Evolutionary conservation across 768 basidiomycete genomes (phyloP), one percentile per base, ranked within the genome.

Genomic region (Naematelia encephala): DNA sequence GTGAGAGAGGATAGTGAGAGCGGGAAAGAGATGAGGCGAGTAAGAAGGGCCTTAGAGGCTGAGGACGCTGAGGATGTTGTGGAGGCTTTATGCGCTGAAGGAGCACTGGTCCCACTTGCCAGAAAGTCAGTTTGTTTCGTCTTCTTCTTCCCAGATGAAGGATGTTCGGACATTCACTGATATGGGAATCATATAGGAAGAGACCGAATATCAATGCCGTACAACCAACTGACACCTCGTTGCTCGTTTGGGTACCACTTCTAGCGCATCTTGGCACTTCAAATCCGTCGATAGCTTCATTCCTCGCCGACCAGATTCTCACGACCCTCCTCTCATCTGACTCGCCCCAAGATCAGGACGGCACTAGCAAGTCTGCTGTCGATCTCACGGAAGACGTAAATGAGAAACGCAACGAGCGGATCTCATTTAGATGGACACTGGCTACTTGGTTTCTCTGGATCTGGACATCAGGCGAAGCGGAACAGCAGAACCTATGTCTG

Each of bases 51-150:
- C 10, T 25, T 68, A 67, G 87, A 89, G 71, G 77, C 75, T 49
- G 87, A 85, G 83, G 87, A 87, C 5, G 69, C 89, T 44, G 87
- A 89, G 54, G 77, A 78, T 30, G 76, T 98, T 1, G 86, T 85
- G 55, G 84, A 86, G 48, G 82, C 77, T 0, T 78, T 98, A 12
- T 65, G 89, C 50, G 85, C 84, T 57, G 84, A 82, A 60, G 91
- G 91, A 10, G 84, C 80, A 10, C 79, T 97, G 5, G 86, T 97
- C 2, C 92, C 94, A 5, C 64, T 88, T 1, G 87, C 90, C 1
- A 89, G 86, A 78, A 91, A 86, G 94, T 93, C 63, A 62, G 83
- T 66, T 42, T n/a, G 4, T 39, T 39, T 1, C 3, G 26, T 43
- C 16, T 21, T 12, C 22, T 21, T 26, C 16, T 22, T 11, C 21